Evolutionary conservation across 2,329 filamentous ascomycete genomes (phyloP), one percentile per base, ranked within the genome.

Genomic region (Epichloe sibirici): DNA sequence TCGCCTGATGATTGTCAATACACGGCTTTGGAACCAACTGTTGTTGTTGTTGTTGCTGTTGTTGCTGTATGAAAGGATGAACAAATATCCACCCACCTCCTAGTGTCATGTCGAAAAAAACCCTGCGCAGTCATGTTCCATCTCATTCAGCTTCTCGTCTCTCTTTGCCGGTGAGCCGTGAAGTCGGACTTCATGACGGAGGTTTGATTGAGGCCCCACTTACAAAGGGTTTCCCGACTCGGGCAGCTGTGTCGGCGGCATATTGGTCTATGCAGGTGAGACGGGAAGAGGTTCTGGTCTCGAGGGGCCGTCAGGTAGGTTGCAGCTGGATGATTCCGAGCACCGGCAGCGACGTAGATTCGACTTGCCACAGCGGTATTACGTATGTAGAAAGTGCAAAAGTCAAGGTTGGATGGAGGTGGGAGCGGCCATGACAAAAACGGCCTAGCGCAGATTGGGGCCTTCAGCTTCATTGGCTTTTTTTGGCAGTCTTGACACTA

Each of bases 21-120:
- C 8, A 1, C 8, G 9, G 28, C 3, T 31, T 31, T 31, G 28
- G 0, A 4, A 31, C 8, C 1, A 9, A 9, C 8, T 31, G 6
- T 28, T 28, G 25, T 8, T 28, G 28, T 3, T 28, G 28, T 8
- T 9, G 28, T 8, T 28, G 28, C 1, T 31, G 28, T 31, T 31
- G 28, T 31, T 31, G 28, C 1, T 31, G 28, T 31, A 8, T 31
- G 3, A 25, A 25, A 9, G 9, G 9, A 31, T 8, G 9, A 17
- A 40, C 1, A 57, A 47, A 47, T 1, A 28, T 12, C 28, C 15
- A 69, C 78, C 65, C 69, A 87, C 86, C 86, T 73, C 87, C 87
- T 53, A 93, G 74, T 4, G 86, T 86, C 55, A 89, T 79, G 67
- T 90, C 86, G 68, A 89, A 88, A 72, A 90, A 87, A 59, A 85